A percentile compares a stretch with the other conserved stretches of the same genome.
phyloP scores from a whole-genome alignment of 2,329 filamentous ascomycete species.

The Bertia moriformis region DNA sequence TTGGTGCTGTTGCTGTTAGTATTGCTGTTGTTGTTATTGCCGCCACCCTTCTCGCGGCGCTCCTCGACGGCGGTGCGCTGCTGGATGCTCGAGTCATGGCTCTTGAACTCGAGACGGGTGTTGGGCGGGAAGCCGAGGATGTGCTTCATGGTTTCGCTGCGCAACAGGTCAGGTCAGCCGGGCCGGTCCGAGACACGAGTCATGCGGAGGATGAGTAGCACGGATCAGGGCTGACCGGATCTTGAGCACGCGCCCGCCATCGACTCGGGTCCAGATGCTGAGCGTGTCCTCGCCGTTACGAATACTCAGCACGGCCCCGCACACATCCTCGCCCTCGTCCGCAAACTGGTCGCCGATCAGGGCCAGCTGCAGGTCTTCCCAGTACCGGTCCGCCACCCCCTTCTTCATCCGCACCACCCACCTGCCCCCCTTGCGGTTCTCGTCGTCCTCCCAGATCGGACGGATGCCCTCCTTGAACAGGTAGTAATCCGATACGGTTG shows the following conservation, averaged over 20 bases:
- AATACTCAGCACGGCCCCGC: conserved; percentile 85
- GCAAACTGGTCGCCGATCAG: conserved; percentile 88
- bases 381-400: conserved; percentile 88
- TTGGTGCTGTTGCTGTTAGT: conserved; percentile 5
- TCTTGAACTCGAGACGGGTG: conserved; percentile 88
- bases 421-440: conserved; percentile 91
- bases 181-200: neutral
- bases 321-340: conserved; percentile 86
- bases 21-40: conserved; percentile 21
- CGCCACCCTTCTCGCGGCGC: conserved; percentile 70
- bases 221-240: conserved; percentile 63
- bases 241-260: conserved; percentile 86
- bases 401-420: conserved; percentile 97
- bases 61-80: conserved; percentile 84
- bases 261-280: conserved; percentile 92
- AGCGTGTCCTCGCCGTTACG: conserved; percentile 92
- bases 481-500: conserved; percentile 91
- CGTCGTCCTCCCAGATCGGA: conserved; percentile 96
- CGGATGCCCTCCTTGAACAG: conserved; percentile 94
- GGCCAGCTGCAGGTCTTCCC: conserved; percentile 84
- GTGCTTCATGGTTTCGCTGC: conserved; percentile 83
- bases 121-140: conserved; percentile 73
- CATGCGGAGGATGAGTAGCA: neutral
- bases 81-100: conserved; percentile 87
- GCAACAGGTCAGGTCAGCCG: conserved; percentile 8